A percentile compares a stretch with the other conserved stretches of the same genome.
Evolutionary conservation across 208 protist species (phyloP).

Genomic region (Herpetomonas tarakana): DNA sequence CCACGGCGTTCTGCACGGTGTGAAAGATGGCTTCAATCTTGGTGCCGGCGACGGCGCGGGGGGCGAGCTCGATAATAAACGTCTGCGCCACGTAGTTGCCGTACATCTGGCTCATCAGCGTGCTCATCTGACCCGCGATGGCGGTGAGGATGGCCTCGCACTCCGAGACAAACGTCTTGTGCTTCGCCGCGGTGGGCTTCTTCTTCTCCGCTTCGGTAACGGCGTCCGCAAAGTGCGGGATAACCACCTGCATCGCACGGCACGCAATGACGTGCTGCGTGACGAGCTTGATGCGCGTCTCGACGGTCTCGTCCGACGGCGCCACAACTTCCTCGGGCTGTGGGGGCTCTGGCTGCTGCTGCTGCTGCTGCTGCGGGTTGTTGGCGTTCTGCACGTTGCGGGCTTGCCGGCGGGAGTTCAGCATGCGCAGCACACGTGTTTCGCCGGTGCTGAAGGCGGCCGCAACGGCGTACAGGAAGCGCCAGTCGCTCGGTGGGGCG

Average conservation of each 20-base stretch:
- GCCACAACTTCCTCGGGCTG: constrained; percentile 9
- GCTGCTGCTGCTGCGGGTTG: constrained; percentile 12
- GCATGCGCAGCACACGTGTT: constrained; percentile 4
- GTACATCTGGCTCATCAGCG: constrained; percentile 43
- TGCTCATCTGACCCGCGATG: constrained; percentile 23
- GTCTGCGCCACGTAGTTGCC: constrained; percentile 78
- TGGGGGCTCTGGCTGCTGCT: constrained; percentile 16
- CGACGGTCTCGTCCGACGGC: constrained; percentile 10
- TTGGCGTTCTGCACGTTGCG: constrained; percentile 1
- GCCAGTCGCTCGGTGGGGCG: constrained; percentile 40
- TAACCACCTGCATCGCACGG: constrained; percentile 57
- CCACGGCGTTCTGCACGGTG: constrained; percentile 47
- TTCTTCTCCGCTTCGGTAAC: constrained; percentile 44
- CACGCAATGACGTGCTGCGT: constrained; percentile 73
- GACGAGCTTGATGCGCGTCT: constrained; percentile 43
- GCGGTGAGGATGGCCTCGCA: constrained; percentile 46
- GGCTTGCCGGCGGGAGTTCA: constrained; percentile 4
- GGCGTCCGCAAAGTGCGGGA: constrained; percentile 69
- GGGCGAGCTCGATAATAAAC: constrained; percentile 52
- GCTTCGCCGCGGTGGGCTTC: constrained; percentile 11
- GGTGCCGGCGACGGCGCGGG: constrained; percentile 45
- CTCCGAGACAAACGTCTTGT: constrained; percentile 32
- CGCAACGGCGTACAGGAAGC: constrained; percentile 60
- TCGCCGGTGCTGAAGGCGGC: constrained; percentile 51
- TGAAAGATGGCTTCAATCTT: constrained; percentile 36